phyloP scores from a whole-genome alignment of 1,284 basidiomycete genomes.

The Irpex sp. region DNA sequence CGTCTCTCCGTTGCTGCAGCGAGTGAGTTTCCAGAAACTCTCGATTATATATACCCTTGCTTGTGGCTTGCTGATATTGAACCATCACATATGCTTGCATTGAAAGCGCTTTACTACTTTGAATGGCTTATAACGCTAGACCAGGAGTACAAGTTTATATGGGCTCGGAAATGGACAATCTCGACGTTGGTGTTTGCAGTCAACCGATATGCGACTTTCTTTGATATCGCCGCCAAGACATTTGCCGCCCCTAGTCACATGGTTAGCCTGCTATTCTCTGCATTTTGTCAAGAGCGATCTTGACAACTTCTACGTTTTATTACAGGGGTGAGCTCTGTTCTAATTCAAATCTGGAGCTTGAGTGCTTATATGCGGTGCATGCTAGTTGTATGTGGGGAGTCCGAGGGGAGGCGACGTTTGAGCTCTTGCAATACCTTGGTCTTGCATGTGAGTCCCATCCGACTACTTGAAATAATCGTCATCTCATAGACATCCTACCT shows the following conservation, averaged over 20 bases:
- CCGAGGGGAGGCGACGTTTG: too few relatives aligned
- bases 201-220: background rate
- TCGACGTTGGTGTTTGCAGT: background rate
- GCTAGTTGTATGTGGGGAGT: too few relatives aligned
- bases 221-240: background rate
- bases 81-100: too few relatives aligned
- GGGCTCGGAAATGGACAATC: background rate
- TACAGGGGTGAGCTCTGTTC: too few relatives aligned
- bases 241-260: background rate
- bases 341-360: too few relatives aligned
- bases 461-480: background rate
- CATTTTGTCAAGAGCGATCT: background rate
- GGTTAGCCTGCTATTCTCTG: background rate
- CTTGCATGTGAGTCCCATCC: background rate
- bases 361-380: too few relatives aligned
- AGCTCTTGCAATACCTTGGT: background rate
- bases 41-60: too few relatives aligned
- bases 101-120: background rate
- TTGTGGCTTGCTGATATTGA: too few relatives aligned
- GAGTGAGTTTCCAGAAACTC: too few relatives aligned
- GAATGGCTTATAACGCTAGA: background rate
- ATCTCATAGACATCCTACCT: background rate
- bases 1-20: too few relatives aligned
- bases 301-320: background rate
- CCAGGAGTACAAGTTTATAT: background rate